Evolutionary conservation across 345 rosid species (phyloP).

Genomic region (Acer negundo): DNA sequence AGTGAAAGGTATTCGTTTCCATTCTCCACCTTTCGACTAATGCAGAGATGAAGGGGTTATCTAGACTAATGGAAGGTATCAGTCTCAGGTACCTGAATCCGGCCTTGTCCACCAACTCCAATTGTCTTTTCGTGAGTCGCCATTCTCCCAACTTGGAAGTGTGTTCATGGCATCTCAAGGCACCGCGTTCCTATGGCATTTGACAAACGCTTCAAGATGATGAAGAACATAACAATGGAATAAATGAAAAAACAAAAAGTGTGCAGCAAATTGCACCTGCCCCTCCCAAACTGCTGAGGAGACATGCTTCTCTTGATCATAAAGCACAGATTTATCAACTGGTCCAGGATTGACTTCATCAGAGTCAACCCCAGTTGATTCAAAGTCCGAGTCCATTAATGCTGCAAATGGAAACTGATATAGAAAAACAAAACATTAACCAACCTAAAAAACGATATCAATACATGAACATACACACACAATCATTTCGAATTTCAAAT

Average conservation of each 20-base stretch:
- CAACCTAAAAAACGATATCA: neutral
- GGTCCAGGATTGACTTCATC: conserved; percentile 58
- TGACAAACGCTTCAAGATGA: neutral
- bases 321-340: conserved; percentile 53
- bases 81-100: conserved; percentile 64
- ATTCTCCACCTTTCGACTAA: conserved; percentile 79
- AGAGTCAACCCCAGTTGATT: conserved; percentile 35
- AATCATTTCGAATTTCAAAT: neutral
- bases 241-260: neutral
- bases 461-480: neutral
- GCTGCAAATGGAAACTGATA: conserved; percentile 3
- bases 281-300: conserved; percentile 80
- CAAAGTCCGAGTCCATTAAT: conserved; percentile 31
- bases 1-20: conserved; percentile 72
- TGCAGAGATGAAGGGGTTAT: conserved; percentile 67
- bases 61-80: conserved; percentile 70
- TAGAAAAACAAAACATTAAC: neutral
- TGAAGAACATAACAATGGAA: neutral
- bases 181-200: conserved; percentile 56
- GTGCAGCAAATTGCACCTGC: conserved; percentile 36
- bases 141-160: conserved; percentile 68
- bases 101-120: conserved; percentile 64
- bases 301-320: conserved; percentile 80
- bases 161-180: conserved; percentile 80
- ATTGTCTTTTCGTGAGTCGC: conserved; percentile 57